phyloP scores from a whole-genome alignment of 805 yeast species.

The Lachancea cidri region DNA sequence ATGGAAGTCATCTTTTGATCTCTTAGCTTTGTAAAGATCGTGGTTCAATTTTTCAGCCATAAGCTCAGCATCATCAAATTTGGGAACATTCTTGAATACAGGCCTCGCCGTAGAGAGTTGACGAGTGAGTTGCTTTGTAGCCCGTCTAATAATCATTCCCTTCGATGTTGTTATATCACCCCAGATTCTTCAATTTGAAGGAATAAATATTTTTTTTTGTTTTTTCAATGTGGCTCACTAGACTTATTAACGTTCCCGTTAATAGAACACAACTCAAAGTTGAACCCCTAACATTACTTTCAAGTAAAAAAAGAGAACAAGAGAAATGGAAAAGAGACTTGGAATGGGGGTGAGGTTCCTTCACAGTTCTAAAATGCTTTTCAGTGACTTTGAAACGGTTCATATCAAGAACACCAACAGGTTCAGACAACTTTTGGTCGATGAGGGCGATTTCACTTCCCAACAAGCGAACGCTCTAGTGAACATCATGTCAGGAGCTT shows the following conservation, averaged over 20 bases:
- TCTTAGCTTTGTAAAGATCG: constrained; percentile 27
- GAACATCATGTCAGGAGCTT: constrained; percentile 62
- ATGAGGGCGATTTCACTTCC: constrained; percentile 63
- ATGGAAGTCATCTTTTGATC: constrained; percentile 15
- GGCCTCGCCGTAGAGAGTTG: background rate
- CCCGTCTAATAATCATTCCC: background rate
- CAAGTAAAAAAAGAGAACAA: too few species aligned
- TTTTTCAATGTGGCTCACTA: too few species aligned
- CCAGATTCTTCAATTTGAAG: too few species aligned
- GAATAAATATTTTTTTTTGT: too few species aligned
- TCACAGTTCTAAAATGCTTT: background rate
- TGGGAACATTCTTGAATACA: constrained; percentile 20
- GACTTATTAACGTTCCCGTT: too few species aligned
- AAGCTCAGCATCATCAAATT: constrained; percentile 33
- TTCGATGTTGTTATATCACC: too few species aligned
- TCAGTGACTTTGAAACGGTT: constrained; percentile 21
- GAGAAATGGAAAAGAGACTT: too few species aligned
- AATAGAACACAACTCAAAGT: too few species aligned
- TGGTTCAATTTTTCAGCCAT: constrained; percentile 24
- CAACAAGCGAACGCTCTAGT: constrained; percentile 81
- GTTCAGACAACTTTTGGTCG: constrained; percentile 56
- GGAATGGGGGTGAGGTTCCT: background rate
- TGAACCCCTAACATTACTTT: too few species aligned
- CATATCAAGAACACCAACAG: constrained; percentile 68
- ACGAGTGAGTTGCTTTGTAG: background rate